These are phyloP conservation scores for Erodium maritimum DNA, from an alignment of 345 rosid genomes.

Conservation along the genomic window DNA sequence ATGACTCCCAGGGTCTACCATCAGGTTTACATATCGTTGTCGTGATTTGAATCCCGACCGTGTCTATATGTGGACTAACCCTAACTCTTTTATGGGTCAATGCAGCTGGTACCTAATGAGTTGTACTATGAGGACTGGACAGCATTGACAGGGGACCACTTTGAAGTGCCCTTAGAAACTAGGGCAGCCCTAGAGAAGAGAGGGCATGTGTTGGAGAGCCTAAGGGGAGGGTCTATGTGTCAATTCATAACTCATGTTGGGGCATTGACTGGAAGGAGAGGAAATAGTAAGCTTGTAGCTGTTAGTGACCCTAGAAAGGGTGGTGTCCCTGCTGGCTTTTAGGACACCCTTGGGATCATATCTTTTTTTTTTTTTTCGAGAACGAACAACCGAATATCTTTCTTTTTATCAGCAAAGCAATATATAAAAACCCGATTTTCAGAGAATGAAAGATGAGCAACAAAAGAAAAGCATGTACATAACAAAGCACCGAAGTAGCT, in stretches of 20 bases:
- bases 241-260: slow-evolving; percentile 39
- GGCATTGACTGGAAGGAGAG: slow-evolving; percentile 2
- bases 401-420: no score
- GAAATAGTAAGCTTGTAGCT: slow-evolving; percentile 24
- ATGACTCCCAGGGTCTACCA: slow-evolving; percentile 56
- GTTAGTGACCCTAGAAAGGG: slow-evolving; percentile 69
- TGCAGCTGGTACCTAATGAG: slow-evolving; percentile 39
- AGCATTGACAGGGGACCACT: slow-evolving; percentile 26
- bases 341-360: no score
- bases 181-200: slow-evolving; percentile 27
- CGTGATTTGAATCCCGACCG: no score
- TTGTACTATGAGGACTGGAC: slow-evolving; percentile 51
- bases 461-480: no score
- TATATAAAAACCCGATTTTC: no score
- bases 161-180: slow-evolving; percentile 29
- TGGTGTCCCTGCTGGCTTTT: slow-evolving; percentile 54
- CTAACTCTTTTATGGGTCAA: not conserved
- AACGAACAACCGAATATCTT: no score
- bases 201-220: slow-evolving; percentile 37
- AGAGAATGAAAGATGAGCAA: no score
- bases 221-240: slow-evolving; percentile 29
- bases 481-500: no score
- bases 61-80: no score
- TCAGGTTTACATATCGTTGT: no score
- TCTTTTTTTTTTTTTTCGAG: no score